These are phyloP conservation scores for Nothophytophthora sp. DNA, from an alignment of 352 stramenopile genomes.

Conservation along the genomic window DNA sequence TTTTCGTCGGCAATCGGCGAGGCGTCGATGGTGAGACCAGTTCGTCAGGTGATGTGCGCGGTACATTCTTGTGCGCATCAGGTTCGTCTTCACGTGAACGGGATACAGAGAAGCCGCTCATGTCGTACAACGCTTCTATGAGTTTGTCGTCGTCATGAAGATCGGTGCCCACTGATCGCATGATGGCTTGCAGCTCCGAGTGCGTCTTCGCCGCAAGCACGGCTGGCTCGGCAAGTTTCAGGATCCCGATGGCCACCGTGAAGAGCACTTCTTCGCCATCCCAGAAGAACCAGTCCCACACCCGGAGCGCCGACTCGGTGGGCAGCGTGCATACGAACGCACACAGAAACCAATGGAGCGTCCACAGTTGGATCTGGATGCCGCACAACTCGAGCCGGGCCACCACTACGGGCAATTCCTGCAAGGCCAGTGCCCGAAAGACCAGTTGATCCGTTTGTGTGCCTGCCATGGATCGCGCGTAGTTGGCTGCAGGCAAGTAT, in stretches of 20 bases:
- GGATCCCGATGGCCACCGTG: constrained; percentile 41
- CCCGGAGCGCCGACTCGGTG: constrained; percentile 62
- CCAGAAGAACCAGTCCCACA: constrained; percentile 82
- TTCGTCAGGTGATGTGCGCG: neutral
- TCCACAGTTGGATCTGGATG: constrained; percentile 72
- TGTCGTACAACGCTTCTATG: constrained; percentile 31
- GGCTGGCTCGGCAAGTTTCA: constrained; percentile 34
- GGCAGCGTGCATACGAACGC: constrained; percentile 81
- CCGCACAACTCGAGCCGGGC: constrained; percentile 30
- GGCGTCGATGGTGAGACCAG: neutral
- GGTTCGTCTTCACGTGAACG: neutral
- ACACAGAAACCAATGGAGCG: constrained; percentile 87
- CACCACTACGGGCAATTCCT: constrained; percentile 45
- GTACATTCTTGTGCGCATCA: neutral
- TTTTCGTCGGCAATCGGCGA: neutral
- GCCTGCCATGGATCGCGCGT: constrained; percentile 74
- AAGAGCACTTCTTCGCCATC: constrained; percentile 65
- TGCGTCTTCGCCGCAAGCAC: constrained; percentile 37
- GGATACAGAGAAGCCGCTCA: neutral
- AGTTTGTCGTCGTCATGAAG: constrained; percentile 54
- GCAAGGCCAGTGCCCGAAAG: constrained; percentile 57
- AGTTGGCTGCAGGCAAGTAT: constrained; percentile 73
- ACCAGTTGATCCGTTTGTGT: constrained; percentile 76
- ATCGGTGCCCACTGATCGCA: constrained; percentile 47
- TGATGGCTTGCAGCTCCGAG: constrained; percentile 40